Conservation (phyloP, 805 yeast species). For the Ogataea methanolica region DNA sequence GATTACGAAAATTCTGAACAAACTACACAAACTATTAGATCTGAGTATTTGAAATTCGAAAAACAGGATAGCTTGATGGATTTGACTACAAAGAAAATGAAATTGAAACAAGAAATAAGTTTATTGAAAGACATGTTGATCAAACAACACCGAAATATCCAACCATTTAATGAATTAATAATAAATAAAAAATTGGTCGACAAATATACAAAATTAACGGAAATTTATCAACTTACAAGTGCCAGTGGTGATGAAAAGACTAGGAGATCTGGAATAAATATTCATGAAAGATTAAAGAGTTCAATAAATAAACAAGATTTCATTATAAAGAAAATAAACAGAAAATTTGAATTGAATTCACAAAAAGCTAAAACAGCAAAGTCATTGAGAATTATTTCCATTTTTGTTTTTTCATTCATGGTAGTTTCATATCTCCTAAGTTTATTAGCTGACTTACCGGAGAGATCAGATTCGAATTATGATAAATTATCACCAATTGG, state of each 20-base stretch:
- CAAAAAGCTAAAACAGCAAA: conserved; percentile 7
- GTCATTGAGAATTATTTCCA: not conserved
- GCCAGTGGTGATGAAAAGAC: conserved; percentile 2
- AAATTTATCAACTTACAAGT: not conserved
- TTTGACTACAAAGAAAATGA: conserved; percentile 3
- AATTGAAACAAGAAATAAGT: conserved; percentile 9
- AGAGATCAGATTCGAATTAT: conserved; percentile 4
- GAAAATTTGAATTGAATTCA: conserved; percentile 1
- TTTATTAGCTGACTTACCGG: conserved; percentile 14
- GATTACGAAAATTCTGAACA: too few species aligned
- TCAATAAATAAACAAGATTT: conserved; percentile 2
- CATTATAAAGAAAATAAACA: conserved; percentile 9
- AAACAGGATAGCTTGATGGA: not conserved
- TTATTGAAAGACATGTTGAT: conserved; percentile 2
- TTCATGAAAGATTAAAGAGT: not conserved
- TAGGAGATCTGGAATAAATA: not conserved
- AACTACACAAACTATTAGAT: not conserved
- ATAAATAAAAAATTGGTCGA: conserved; percentile 14
- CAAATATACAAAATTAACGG: conserved; percentile 11
- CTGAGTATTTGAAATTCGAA: conserved; percentile 4
- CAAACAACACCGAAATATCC: too few species aligned
- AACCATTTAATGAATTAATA: conserved; percentile 6
- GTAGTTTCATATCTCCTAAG: conserved; percentile 12
- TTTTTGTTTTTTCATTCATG: not conserved
- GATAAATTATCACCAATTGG: conserved; percentile 16